Evolutionary conservation across 169 alveolate genomes (phyloP), one percentile per base, ranked within the genome.

Genomic region (Cyclospora cayetanensis): DNA sequence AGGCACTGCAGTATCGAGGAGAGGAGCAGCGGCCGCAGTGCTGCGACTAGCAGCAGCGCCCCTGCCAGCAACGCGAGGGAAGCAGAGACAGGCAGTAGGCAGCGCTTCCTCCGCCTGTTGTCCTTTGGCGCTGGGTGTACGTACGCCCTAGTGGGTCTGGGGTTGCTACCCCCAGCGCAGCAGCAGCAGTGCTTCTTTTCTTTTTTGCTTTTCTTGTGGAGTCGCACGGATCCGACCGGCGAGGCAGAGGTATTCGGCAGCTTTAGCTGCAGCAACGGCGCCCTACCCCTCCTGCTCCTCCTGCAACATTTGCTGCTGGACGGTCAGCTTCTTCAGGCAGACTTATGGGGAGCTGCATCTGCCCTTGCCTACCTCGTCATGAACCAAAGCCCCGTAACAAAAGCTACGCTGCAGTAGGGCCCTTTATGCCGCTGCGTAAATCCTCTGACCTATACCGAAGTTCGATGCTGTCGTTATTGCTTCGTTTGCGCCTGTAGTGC

Each of bases 261-360:
- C 29, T 79, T 39, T 50, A 79, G 74, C 35, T 25, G 43, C 52
- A 34, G 68, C 41, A 60, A 55, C 82, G 79, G 29, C 31, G 55
- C 35, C 52, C 83, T 84, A 20, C 91, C 91, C 15, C 63, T 55
- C 65, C 42, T 84, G 80, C 63, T 84, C 55, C 65, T 84, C 25
- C 39, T 34, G 52, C 91, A 84, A 50, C 35, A 55, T 46, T 84
- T 74, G 91, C 76, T 84, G 52, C 68, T 84, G 4, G 91, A 84
- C 22, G 91, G 91, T 0, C 29, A 39, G 29, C 18, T 41, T 11
- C 46, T 60, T 9, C 50, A 63, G 22, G 76, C 77, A 0, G 91
- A 84, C 46, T 68, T 84, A 9, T 79, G 74, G 70, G 89, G 89
- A 22, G 42, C 50, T 9, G 89, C 53, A 37, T 29, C 34, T 43